Conservation (phyloP, 352 stramenopile genomes). For the Aphanomyces cochlioides region DNA sequence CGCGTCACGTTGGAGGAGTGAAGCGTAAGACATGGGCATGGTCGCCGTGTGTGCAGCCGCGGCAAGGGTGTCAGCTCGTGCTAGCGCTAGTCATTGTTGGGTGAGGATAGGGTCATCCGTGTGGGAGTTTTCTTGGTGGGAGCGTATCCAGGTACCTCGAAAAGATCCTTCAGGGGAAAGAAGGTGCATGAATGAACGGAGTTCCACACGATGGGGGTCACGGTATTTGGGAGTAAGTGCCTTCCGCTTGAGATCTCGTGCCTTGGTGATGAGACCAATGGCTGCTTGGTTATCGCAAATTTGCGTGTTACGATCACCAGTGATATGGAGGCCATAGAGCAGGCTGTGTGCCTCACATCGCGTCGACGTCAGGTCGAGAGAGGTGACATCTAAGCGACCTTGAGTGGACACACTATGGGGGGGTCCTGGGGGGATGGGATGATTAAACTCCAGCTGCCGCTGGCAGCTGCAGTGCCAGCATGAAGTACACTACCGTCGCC, state of each 20-base stretch:
- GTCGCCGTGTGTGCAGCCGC: background rate
- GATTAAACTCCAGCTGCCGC: too few relatives aligned
- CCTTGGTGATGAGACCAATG: background rate
- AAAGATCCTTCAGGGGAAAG: background rate
- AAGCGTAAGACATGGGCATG: background rate
- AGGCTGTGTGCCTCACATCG: too few relatives aligned
- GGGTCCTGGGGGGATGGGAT: too few relatives aligned
- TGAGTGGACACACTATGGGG: too few relatives aligned
- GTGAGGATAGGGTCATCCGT: background rate
- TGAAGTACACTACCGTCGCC: too few relatives aligned
- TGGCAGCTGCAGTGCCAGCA: too few relatives aligned
- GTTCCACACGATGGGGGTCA: background rate
- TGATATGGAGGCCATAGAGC: too few relatives aligned
- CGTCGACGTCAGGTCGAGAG: too few relatives aligned
- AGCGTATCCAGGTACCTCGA: background rate
- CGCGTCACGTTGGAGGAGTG: background rate
- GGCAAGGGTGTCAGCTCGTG: background rate
- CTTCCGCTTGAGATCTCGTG: background rate
- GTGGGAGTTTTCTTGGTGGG: background rate
- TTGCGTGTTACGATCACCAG: too few relatives aligned
- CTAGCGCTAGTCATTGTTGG: background rate
- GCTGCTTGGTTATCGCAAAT: too few relatives aligned
- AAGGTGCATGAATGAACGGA: background rate
- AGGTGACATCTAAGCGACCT: too few relatives aligned
- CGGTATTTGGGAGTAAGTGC: background rate